Conservation (phyloP, 495 filamentous ascomycete species). For the Daldinia loculata region DNA sequence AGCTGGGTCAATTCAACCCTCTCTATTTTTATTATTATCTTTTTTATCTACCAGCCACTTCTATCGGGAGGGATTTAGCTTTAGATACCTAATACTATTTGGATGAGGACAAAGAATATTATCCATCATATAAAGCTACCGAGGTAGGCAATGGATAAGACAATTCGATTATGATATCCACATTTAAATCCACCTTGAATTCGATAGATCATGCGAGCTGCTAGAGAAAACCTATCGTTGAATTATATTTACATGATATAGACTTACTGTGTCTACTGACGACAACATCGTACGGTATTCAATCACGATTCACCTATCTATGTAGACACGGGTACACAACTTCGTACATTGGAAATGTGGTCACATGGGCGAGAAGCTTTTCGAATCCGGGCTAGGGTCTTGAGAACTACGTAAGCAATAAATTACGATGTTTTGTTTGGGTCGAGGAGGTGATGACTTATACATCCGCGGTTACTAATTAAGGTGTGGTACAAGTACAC, state of each 20-base stretch:
- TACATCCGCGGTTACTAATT: conserved; percentile 31
- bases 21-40: background rate
- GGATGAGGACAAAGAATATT: background rate
- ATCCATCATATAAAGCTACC: background rate
- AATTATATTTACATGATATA: background rate
- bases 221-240: background rate
- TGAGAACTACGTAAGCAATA: conserved; percentile 33
- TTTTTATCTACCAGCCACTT: background rate
- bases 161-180: conserved; percentile 4
- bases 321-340: background rate
- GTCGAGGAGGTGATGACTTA: background rate
- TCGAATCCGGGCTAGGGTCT: background rate
- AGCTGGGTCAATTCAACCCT: conserved; percentile 9
- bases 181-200: background rate
- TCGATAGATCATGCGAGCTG: background rate
- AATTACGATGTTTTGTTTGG: conserved; percentile 11
- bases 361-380: conserved; percentile 29
- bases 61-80: background rate
- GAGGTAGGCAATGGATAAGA: background rate
- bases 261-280: background rate
- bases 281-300: background rate
- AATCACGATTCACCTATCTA: background rate
- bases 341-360: background rate
- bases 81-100: background rate
- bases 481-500: conserved; percentile 13